Base-by-base conservation (phyloP, 192 early-diverging fungal species). In the Geranomyces michiganensis region DNA sequence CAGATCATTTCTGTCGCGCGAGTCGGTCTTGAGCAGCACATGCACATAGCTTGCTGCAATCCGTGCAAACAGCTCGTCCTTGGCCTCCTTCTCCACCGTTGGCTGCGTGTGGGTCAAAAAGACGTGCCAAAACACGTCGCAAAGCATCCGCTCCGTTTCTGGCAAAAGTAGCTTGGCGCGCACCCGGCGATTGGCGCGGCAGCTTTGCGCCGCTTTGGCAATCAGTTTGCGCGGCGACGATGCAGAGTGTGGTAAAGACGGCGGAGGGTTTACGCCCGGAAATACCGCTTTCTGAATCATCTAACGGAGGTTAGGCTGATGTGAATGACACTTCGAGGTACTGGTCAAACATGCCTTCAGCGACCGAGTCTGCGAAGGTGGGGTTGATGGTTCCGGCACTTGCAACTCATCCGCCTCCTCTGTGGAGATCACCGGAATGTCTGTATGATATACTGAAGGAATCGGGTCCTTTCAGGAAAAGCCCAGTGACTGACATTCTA, bases 31-130 rank as follows among this genome's bases (percentile, higher is more conserved):
- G 3, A 68, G 29, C 1, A 74, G 45, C 24, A 74, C 8, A 24
- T 43, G 32, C 21, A 74, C 72, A 62, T 74, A 74, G 65, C 44
- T 74, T 32, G 47, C 44, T 19, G 72, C 32, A 33, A 74, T 67
- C 12, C 72, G 51, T n/a, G 58, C 49, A 51, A 74, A 74, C 46
- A 74, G 33, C 56, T 51, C 56, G 32, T 59, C 51, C 56, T 22
- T 44, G 36, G 36, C 36, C 26, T 43, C 51, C n/a, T 19, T 41
- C 6, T 46, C 14, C 3, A 14, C 59, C 15, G 24, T 30, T 30
- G 41, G 70, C 61, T 47, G 41, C 22, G 36, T 71, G 6, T 19
- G 41, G 3, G 15, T 62, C 1, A 73, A 53, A 51, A 73, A 66
- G 29, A 64, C 44, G 1, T 64, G 63, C 60, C 70, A 71, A 26